Base-by-base conservation (phyloP, 2,329 filamentous ascomycete species). In the Annulohypoxylon truncatum region DNA sequence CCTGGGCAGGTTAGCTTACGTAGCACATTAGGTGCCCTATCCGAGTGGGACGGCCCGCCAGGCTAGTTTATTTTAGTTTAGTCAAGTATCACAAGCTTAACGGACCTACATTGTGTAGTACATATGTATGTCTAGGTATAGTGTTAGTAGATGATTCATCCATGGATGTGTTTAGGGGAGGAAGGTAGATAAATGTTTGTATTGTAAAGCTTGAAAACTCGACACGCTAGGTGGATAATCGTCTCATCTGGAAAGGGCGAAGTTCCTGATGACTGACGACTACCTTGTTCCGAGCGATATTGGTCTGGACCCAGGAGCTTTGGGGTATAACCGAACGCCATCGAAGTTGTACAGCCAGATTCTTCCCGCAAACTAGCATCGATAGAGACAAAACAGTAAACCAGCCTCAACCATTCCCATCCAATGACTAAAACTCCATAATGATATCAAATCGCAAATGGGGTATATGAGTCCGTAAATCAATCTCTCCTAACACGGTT, bases 401-500 rank as follows among this genome's bases (percentile, higher is more conserved):
- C 38, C 51, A 58, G 38, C 59, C 42, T 55, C 42, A 33, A 18
- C 47, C 22, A 47, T 52, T 58, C 53, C 64, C 46, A 58, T 33
- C 50, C 58, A 61, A 47, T 60, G 42, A 48, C 55, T 38, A 52
- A 60, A 65, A 67, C 57, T 63, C 67, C 61, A 58, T 54, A 35
- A 47, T 58, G 46, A 33, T 31, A 48, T 42, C 28, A 61, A 58
- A 61, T 64, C 64, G 61, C 61, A 55, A 33, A 61, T 24, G 58
- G 67, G 67, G 67, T 69, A 69, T 70, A 67, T 65, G 53, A 52
- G 42, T 63, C 56, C 58, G 48, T 64, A 51, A 69, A 66, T 50
- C 65, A 70, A 58, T 68, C 52, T 65, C 65, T 62, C 56, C 51
- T 46, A 44, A 38, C 47, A 59, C 26, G 24, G 38, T 44, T 47